Conservation (phyloP, 192 early-diverging fungal genomes). For the Kickxella alabastrina region DNA sequence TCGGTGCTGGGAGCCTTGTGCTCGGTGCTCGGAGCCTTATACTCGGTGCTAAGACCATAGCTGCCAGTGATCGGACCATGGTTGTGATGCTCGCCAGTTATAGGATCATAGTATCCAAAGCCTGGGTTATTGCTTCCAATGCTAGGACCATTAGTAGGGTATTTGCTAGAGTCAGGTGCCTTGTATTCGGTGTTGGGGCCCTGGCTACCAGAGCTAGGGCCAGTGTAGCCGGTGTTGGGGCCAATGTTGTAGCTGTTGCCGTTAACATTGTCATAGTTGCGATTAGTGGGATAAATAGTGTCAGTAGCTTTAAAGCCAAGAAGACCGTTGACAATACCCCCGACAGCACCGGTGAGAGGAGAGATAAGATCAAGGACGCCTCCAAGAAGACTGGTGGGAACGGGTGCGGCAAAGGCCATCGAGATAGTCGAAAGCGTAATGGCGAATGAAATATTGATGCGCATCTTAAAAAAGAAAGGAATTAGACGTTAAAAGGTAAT, state of each 20-base stretch:
- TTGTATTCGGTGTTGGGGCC: conserved; percentile 4
- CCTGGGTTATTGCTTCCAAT: too few relatives aligned
- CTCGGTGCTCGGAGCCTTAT: conserved; percentile 11
- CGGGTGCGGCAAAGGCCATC: conserved; percentile 11
- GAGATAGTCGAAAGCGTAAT: conserved; percentile 19
- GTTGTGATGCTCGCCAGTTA: conserved; percentile 5
- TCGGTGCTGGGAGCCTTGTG: conserved; percentile 2
- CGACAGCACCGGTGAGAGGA: conserved; percentile 21
- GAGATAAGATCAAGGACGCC: conserved; percentile 19
- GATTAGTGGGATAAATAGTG: neutral
- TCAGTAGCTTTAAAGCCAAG: conserved; percentile 9
- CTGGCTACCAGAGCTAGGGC: neutral
- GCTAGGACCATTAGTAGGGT: neutral
- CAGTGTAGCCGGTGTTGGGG: neutral
- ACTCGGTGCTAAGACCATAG: conserved; percentile 5
- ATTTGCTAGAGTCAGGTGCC: neutral
- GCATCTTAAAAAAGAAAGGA: conserved; percentile 8
- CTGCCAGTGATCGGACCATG: conserved; percentile 13
- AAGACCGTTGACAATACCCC: conserved; percentile 10
- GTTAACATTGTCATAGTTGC: conserved; percentile 1
- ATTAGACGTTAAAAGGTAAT: neutral
- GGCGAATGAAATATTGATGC: conserved; percentile 19
- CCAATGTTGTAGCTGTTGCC: neutral
- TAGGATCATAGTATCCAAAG: neutral
- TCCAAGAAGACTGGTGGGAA: conserved; percentile 12